Conservation (phyloP, 2,329 filamentous ascomycete species). For the Cercospora canescens region DNA sequence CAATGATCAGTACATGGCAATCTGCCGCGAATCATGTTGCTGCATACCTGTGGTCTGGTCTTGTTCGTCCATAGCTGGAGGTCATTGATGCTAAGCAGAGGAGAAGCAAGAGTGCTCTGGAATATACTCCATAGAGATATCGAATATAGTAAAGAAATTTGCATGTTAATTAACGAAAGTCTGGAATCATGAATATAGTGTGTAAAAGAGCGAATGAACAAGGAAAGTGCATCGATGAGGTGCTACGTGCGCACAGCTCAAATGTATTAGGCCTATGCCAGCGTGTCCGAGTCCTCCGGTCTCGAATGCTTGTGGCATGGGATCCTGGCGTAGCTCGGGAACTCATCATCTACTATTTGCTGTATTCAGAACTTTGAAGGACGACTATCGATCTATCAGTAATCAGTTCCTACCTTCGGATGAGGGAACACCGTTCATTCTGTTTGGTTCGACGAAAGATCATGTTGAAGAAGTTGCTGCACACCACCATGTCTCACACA, state of each 20-base stretch:
- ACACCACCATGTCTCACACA: too few relatives aligned
- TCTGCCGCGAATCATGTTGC: not conserved
- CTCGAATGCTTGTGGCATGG: not conserved
- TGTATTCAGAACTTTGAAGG: too few relatives aligned
- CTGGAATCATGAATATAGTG: not conserved
- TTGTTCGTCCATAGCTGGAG: not conserved
- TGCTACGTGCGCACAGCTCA: not conserved
- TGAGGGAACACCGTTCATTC: too few relatives aligned
- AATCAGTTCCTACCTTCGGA: too few relatives aligned
- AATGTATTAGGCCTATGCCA: not conserved
- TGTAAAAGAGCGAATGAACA: not conserved
- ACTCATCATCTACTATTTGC: not conserved
- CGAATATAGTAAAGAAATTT: not conserved
- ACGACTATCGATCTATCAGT: too few relatives aligned
- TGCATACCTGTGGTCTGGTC: not conserved
- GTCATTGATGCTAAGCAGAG: not conserved
- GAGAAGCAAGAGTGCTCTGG: not conserved
- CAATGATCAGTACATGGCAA: not conserved
- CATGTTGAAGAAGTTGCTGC: too few relatives aligned
- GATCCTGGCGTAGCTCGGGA: not conserved
- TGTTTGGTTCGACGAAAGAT: too few relatives aligned
- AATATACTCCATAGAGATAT: not conserved
- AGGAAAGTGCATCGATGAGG: not conserved
- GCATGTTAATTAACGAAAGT: conserved; percentile 6
- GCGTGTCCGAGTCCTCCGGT: not conserved